Evolutionary conservation across 2,329 filamentous ascomycete genomes (phyloP), one percentile per base, ranked within the genome.

Genomic region (Alternaria panax): DNA sequence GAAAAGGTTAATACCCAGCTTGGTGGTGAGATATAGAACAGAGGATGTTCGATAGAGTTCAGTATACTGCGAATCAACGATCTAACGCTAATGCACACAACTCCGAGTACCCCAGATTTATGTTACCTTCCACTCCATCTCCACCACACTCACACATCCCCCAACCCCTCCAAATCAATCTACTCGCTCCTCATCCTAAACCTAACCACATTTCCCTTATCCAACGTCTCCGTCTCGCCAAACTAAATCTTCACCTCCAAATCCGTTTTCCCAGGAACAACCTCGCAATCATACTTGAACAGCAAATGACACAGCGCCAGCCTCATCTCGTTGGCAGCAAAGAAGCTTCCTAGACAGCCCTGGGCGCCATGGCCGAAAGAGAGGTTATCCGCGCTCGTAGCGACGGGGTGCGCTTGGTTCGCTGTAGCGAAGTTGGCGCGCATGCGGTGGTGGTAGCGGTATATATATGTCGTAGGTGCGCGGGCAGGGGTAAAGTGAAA

Each of bases 251-350:
- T 14, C 7, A 18, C 14, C 32, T 51, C 59, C 3, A 46, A 2
- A 27, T 12, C 38, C 7, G 55, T 11, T 12, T 32, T 9, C 20
- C 7, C 27, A 45, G 2, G 40, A 18, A 4, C 56, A 4, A 58
- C 18, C 7, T 60, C 4, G 53, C 48, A 63, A 28, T 71, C 66
- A 30, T 63, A 70, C 27, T 61, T 58, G 14, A 62, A 40, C 27
- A 71, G 30, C 9, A 70, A 20, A 52, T 68, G 51, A 2, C 57
- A 46, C 0, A 72, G 24, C 4, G 62, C 54, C 4, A 67, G 56
- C 43, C 71, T 69, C 14, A 65, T 63, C 54, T 66, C 65, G 18
- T 67, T 64, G 7, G 59, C 60, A 0, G 65, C 68, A 40, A 72
- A 70, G 55, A 72, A 71, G 7, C 67, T 47, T 9, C 67, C 66